These are phyloP conservation scores for Leccinum pachyderme DNA, from an alignment of 1,284 basidiomycete species.

Conservation along the genomic window DNA sequence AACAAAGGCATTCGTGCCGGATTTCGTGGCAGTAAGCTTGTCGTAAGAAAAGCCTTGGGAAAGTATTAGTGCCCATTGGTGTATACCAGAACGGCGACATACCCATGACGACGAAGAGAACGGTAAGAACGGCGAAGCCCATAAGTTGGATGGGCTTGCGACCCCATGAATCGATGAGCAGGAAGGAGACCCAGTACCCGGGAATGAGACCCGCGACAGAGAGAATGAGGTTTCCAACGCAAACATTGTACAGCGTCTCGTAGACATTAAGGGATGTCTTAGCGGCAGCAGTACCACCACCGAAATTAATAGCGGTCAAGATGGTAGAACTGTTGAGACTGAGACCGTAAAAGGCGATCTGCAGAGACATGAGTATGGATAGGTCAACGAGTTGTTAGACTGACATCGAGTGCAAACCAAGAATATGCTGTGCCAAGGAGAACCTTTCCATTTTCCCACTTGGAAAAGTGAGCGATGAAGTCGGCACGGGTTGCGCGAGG, in stretches of 20 bases:
- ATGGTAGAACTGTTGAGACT: conserved; percentile 56
- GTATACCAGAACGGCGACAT: conserved; percentile 10
- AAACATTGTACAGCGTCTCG: conserved; percentile 31
- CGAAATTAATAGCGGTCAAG: conserved; percentile 34
- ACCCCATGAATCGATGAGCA: conserved; percentile 51
- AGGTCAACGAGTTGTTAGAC: conserved; percentile 12
- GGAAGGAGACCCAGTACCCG: conserved; percentile 50
- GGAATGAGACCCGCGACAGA: conserved; percentile 52
- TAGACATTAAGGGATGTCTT: conserved; percentile 25
- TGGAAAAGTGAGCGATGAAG: conserved; percentile 44
- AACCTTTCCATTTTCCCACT: conserved; percentile 45
- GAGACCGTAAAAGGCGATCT: conserved; percentile 63
- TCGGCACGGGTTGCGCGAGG: conserved; percentile 48
- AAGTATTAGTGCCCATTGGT: conserved; percentile 2
- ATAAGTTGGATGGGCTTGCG: conserved; percentile 56
- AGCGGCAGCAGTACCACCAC: conserved; percentile 10
- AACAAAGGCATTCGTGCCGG: conserved; percentile 50
- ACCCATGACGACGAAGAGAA: conserved; percentile 53
- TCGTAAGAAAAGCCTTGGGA: conserved; percentile 55
- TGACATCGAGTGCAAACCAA: conserved; percentile 64
- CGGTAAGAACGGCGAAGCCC: conserved; percentile 56
- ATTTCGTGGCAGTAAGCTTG: conserved; percentile 42
- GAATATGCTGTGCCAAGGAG: conserved; percentile 49
- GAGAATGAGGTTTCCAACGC: conserved; percentile 45
- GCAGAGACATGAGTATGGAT: conserved; percentile 20